A percentile compares a stretch with the other conserved stretches of the same genome.
phyloP scores from a whole-genome alignment of 768 basidiomycete species.

The Podaxis sp. region DNA sequence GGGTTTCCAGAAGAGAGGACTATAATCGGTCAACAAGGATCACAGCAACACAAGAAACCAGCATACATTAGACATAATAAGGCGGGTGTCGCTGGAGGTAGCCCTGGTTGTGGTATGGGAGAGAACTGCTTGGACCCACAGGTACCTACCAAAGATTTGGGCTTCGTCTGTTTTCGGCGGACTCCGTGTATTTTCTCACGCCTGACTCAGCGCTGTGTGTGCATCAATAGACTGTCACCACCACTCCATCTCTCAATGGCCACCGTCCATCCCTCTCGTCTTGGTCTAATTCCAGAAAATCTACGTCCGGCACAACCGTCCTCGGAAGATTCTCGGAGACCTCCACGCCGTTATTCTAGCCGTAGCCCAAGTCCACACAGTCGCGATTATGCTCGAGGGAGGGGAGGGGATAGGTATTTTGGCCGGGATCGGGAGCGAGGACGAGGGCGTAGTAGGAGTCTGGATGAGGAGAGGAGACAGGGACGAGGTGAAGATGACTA shows the following conservation, averaged over 20 bases:
- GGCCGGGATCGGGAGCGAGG: constrained; percentile 19
- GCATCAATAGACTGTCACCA: neutral
- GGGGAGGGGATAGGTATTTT: constrained; percentile 26
- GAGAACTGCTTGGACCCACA: constrained; percentile 2
- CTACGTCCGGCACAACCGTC: constrained; percentile 18
- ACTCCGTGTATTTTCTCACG: neutral
- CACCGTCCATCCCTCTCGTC: constrained; percentile 70
- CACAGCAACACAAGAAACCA: neutral
- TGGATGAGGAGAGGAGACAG: constrained; percentile 21
- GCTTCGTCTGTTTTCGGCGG: neutral
- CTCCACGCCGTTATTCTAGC: constrained; percentile 32
- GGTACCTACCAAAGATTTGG: neutral
- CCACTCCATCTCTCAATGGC: constrained; percentile 45
- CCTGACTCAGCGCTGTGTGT: neutral
- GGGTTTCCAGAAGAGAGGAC: neutral
- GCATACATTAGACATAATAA: neutral
- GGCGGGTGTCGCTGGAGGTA: constrained; percentile 7
- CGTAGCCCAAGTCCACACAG: constrained; percentile 28
- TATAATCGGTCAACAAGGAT: neutral
- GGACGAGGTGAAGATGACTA: constrained; percentile 20
- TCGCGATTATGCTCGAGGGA: constrained; percentile 30
- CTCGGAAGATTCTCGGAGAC: constrained; percentile 33
- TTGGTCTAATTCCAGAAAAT: constrained; percentile 60
- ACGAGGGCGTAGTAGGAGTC: constrained; percentile 17
- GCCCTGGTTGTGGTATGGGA: neutral